These are phyloP conservation scores for Mallotus nudiflorus DNA, from an alignment of 345 rosid species.

Conservation along the genomic window DNA sequence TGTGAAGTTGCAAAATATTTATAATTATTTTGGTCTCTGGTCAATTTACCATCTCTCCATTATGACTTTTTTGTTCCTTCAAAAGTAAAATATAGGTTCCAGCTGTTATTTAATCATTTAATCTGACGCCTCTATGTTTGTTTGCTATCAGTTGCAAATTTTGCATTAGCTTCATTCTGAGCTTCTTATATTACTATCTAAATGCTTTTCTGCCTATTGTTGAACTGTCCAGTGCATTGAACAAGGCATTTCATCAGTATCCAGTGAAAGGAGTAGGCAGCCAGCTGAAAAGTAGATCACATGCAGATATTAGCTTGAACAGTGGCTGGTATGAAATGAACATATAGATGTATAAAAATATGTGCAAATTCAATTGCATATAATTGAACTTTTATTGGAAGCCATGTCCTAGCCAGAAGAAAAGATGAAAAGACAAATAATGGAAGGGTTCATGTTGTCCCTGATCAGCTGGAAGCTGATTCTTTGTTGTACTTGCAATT, in stretches of 20 bases:
- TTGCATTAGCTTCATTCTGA: slow-evolving; percentile 8
- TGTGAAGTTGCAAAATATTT: neutral
- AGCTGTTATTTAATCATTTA: no score
- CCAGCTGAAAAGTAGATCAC: slow-evolving; percentile 30
- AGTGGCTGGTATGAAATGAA: slow-evolving; percentile 25
- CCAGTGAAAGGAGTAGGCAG: slow-evolving; percentile 29
- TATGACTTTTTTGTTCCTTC: no score
- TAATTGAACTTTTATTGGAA: neutral
- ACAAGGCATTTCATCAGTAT: slow-evolving; percentile 60
- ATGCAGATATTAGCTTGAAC: slow-evolving; percentile 19
- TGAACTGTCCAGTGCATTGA: slow-evolving; percentile 68
- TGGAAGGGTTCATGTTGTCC: neutral
- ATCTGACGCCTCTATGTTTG: neutral
- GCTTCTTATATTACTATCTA: slow-evolving; percentile 1
- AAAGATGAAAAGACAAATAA: neutral
- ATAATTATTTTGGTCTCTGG: neutral
- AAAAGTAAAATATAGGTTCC: neutral
- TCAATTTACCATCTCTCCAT: no score
- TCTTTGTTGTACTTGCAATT: neutral
- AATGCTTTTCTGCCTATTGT: slow-evolving; percentile 8
- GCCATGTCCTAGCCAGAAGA: neutral
- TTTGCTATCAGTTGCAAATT: slow-evolving; percentile 1
- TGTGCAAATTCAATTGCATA: neutral
- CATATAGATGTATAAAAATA: neutral
- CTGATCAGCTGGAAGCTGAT: neutral